Conservation (phyloP, 2,329 filamentous ascomycete genomes). For the Biscogniauxia sp. region DNA sequence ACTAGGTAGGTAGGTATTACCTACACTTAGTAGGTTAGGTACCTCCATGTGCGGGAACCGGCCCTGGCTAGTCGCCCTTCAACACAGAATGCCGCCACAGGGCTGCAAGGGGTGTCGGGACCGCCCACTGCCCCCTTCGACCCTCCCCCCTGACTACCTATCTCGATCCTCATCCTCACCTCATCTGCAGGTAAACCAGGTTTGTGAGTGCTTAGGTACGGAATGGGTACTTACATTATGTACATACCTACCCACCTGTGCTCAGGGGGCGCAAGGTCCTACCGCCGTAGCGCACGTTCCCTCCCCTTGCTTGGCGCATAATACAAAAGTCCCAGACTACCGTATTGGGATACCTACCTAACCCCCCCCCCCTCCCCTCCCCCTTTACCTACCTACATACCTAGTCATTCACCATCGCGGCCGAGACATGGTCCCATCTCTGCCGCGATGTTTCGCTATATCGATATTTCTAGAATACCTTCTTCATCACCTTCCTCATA, state of each 20-base stretch:
- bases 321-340: constrained; percentile 24
- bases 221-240: not conserved
- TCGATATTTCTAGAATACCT: not conserved
- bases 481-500: too few relatives aligned
- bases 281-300: not conserved
- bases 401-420: not conserved
- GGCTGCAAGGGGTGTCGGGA: not conserved
- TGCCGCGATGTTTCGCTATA: not conserved
- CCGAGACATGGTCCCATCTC: not conserved
- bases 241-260: not conserved
- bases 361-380: not conserved
- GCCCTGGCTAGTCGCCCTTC: not conserved
- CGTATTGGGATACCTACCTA: constrained; percentile 16
- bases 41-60: too few relatives aligned
- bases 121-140: not conserved
- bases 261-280: not conserved
- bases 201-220: too few relatives aligned
- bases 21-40: too few relatives aligned
- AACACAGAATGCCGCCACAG: not conserved
- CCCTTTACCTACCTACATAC: too few relatives aligned
- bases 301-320: not conserved
- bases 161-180: not conserved
- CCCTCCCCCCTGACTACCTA: not conserved
- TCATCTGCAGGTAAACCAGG: not conserved
- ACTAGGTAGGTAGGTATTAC: too few relatives aligned